Evolutionary conservation across 805 yeast species (phyloP).

Genomic region (Candida suzukii): DNA sequence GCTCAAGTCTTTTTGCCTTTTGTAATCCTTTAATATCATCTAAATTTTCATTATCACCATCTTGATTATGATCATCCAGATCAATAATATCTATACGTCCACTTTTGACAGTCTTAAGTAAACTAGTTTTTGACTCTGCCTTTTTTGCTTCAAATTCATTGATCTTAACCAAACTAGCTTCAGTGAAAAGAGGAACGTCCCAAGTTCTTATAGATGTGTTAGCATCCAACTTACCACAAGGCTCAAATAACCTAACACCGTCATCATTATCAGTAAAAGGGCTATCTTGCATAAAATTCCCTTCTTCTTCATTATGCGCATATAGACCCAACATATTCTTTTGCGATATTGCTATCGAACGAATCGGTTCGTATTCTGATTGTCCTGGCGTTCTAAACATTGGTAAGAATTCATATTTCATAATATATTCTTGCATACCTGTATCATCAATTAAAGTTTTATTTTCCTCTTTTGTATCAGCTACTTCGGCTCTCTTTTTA

Average conservation of each 20-base stretch:
- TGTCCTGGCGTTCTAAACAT: slow-evolving; percentile 10
- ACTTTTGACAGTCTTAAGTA: background rate
- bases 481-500: slow-evolving; percentile 20
- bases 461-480: slow-evolving; percentile 7
- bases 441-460: slow-evolving; percentile 48
- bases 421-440: slow-evolving; percentile 50
- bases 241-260: slow-evolving; percentile 5
- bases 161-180: slow-evolving; percentile 20
- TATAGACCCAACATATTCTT: slow-evolving; percentile 2
- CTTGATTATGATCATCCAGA: slow-evolving; percentile 3
- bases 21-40: too few relatives aligned
- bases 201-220: slow-evolving; percentile 15
- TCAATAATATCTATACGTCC: slow-evolving; percentile 1
- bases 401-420: slow-evolving; percentile 40
- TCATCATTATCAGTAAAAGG: slow-evolving; percentile 9
- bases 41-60: slow-evolving; percentile 5
- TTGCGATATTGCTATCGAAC: slow-evolving; percentile 16
- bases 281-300: background rate
- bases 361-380: slow-evolving; percentile 30
- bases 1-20: background rate
- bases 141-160: slow-evolving; percentile 15
- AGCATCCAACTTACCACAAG: background rate
- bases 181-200: slow-evolving; percentile 31
- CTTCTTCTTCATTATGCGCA: background rate
- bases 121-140: background rate